phyloP scores from a whole-genome alignment of 768 basidiomycete genomes.

The Lentinus brumalis region DNA sequence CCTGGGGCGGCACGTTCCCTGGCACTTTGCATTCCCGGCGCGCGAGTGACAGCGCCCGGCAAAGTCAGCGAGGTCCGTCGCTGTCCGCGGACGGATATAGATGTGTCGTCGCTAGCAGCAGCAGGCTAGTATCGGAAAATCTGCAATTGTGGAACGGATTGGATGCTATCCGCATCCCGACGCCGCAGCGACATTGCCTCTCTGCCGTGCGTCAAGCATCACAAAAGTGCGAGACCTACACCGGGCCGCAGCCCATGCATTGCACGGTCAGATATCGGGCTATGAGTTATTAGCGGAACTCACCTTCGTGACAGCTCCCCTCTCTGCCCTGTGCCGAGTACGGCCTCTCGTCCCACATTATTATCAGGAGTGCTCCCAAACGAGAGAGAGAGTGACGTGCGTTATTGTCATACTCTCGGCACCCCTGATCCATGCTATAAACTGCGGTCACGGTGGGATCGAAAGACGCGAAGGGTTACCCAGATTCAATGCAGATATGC shows the following conservation, averaged over 20 bases:
- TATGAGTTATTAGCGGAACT: neutral
- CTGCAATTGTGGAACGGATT: slow-evolving; percentile 2
- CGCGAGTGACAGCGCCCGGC: neutral
- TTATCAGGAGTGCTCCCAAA: neutral
- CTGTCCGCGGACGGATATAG: neutral
- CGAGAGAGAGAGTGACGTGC: neutral
- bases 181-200: neutral
- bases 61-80: neutral
- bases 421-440: slow-evolving; percentile 4
- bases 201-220: neutral
- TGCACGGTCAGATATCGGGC: neutral
- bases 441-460: neutral
- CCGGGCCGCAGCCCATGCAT: neutral
- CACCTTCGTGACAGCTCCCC: neutral
- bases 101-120: neutral
- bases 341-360: slow-evolving; percentile 14
- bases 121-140: neutral
- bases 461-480: neutral
- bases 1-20: slow-evolving; percentile 10
- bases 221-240: too few species aligned
- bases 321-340: neutral
- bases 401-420: slow-evolving; percentile 12
- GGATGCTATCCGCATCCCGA: slow-evolving; percentile 8
- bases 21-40: slow-evolving; percentile 11
- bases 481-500: slow-evolving; percentile 3